A percentile compares a stretch with the other conserved stretches of the same genome.
These are phyloP conservation scores for Pseudogymnoascus sp. DNA, from an alignment of 2,329 filamentous ascomycete genomes.

Conservation along the genomic window DNA sequence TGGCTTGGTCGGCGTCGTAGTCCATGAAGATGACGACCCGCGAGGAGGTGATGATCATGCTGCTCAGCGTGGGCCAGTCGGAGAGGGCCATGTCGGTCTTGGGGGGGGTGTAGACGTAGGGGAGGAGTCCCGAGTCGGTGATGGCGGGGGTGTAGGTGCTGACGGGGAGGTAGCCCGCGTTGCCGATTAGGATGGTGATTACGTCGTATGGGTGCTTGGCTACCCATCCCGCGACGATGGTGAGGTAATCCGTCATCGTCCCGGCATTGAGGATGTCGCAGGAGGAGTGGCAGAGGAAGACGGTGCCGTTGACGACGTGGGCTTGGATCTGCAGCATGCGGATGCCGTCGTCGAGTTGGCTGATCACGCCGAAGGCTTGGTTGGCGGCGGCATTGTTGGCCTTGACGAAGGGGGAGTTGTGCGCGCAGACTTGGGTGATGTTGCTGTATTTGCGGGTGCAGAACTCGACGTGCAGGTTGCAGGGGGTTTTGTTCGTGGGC, in stretches of 20 bases:
- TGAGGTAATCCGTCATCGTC: conserved; percentile 65
- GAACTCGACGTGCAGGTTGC: conserved; percentile 71
- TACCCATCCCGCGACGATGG: conserved; percentile 64
- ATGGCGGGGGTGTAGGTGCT: conserved; percentile 60
- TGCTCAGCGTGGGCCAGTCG: conserved; percentile 76
- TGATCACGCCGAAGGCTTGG: conserved; percentile 57
- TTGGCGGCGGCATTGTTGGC: conserved; percentile 67
- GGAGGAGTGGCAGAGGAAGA: conserved; percentile 77
- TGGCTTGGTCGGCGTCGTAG: conserved; percentile 67
- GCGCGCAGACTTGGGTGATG: conserved; percentile 67
- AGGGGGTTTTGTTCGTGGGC: conserved; percentile 65
- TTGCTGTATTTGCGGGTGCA: conserved; percentile 72
- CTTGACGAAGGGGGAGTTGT: conserved; percentile 73
- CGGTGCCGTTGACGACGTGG: conserved; percentile 49
- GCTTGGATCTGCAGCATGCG: conserved; percentile 57
- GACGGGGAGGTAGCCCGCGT: conserved; percentile 63
- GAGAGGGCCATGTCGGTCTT: conserved; percentile 60
- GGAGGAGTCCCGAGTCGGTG: conserved; percentile 59
- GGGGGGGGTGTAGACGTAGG: conserved; percentile 66
- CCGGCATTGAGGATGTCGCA: conserved; percentile 78
- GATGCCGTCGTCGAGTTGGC: conserved; percentile 71
- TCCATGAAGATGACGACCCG: conserved; percentile 76
- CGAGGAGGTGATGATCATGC: conserved; percentile 63
- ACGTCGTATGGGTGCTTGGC: conserved; percentile 73
- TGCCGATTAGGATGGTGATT: conserved; percentile 77